A percentile compares a stretch with the other conserved stretches of the same genome.
These are phyloP conservation scores for Juglanconis sp. DNA, from an alignment of 2,329 filamentous ascomycete genomes.

Conservation along the genomic window DNA sequence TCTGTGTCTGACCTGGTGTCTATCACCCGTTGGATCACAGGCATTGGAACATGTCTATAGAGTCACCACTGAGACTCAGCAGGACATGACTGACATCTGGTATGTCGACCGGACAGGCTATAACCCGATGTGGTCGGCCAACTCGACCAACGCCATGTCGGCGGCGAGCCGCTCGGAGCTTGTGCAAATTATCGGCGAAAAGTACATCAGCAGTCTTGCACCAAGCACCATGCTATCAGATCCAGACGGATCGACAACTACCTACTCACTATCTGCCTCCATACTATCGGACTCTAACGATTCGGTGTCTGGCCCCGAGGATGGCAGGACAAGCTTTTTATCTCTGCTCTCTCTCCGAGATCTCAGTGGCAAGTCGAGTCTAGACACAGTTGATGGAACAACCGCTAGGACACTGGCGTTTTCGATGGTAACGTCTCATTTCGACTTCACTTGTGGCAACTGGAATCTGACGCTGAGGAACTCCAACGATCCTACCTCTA, in stretches of 20 bases:
- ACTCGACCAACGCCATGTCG: background rate
- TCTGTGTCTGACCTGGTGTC: conserved; percentile 18
- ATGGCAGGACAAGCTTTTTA: background rate
- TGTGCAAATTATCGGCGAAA: conserved; percentile 1
- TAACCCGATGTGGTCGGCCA: conserved; percentile 8
- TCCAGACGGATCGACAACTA: background rate
- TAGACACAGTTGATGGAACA: background rate
- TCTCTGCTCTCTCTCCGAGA: background rate
- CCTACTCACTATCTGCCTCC: background rate
- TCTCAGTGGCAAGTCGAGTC: background rate
- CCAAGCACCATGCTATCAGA: background rate
- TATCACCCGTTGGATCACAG: conserved; percentile 18
- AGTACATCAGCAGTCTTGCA: conserved; percentile 9
- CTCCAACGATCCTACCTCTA: background rate
- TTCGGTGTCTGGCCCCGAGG: background rate
- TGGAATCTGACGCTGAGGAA: conserved; percentile 11
- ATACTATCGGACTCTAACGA: background rate
- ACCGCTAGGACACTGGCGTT: conserved; percentile 3
- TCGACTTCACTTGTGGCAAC: conserved; percentile 15
- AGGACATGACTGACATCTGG: conserved; percentile 1
- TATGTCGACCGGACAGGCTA: conserved; percentile 12
- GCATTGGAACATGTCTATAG: conserved; percentile 11
- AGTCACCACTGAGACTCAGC: background rate
- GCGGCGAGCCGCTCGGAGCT: background rate
- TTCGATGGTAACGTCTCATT: conserved; percentile 15